A percentile compares a stretch with the other conserved stretches of the same genome.
phyloP scores from a whole-genome alignment of 179 eudicot species.

The Beta lomatogona region DNA sequence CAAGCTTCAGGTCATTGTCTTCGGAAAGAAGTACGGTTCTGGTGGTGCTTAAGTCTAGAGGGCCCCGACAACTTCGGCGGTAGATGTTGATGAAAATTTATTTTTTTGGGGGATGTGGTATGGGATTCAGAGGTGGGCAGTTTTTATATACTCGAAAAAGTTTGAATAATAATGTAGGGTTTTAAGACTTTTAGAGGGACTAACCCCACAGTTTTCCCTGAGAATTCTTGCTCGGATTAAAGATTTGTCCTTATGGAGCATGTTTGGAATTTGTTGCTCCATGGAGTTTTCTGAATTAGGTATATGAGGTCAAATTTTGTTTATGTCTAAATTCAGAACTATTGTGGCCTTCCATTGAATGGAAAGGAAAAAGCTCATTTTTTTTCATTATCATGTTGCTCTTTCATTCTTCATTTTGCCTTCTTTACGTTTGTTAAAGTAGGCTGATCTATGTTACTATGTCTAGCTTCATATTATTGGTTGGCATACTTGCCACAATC shows the following conservation, averaged over 20 bases:
- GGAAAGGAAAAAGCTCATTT: conserved; percentile 14
- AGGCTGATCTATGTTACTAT: too few relatives aligned
- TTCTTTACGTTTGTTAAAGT: too few relatives aligned
- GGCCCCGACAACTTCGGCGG: conserved; percentile 12
- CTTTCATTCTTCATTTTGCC: too few relatives aligned
- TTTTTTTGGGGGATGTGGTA: conserved; percentile 11
- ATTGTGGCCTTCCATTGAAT: conserved; percentile 26
- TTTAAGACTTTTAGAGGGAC: conserved; percentile 31
- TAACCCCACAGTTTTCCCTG: conserved; percentile 35
- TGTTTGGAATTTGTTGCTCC: conserved; percentile 4
- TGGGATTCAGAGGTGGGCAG: conserved; percentile 21
- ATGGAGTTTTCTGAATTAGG: conserved; percentile 22
- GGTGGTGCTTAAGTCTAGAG: conserved; percentile 54
- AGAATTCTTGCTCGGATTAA: conserved; percentile 31
- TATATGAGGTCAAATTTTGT: conserved; percentile 26
- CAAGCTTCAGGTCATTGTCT: conserved; percentile 70
- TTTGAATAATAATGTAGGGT: conserved; percentile 37
- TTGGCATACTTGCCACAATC: too few relatives aligned
- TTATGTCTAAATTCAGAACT: conserved; percentile 15
- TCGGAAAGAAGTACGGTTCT: conserved; percentile 71
- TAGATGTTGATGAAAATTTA: conserved; percentile 37
- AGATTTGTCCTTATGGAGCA: conserved; percentile 12
- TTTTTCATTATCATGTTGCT: background rate
- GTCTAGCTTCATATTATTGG: too few relatives aligned
- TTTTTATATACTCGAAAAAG: conserved; percentile 11